A percentile compares a stretch with the other conserved stretches of the same genome.
These are phyloP conservation scores for Citrus medica DNA, from an alignment of 345 rosid genomes.

Conservation along the genomic window DNA sequence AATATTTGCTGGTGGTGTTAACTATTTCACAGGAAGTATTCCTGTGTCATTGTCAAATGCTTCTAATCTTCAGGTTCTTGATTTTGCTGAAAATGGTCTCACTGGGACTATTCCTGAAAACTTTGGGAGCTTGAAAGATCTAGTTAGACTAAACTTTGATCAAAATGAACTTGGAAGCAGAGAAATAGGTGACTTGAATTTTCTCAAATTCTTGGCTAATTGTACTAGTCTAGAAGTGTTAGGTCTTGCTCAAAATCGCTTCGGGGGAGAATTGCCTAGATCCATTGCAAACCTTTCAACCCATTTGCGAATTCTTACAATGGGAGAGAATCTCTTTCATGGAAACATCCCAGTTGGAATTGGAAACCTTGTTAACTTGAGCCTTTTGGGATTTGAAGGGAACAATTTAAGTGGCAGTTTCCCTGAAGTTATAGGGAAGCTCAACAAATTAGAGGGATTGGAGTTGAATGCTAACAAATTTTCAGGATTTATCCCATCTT, in stretches of 20 bases:
- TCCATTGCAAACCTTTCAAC: slow-evolving; percentile 21
- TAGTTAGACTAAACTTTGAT: slow-evolving; percentile 26
- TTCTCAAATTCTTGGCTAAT: slow-evolving; percentile 24
- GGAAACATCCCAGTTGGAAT: slow-evolving; percentile 22
- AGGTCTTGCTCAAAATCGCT: slow-evolving; percentile 2
- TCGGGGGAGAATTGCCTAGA: slow-evolving; percentile 29
- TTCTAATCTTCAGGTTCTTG: background rate
- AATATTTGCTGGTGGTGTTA: background rate
- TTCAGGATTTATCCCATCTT: slow-evolving; percentile 22
- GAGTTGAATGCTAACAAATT: background rate
- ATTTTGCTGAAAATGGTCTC: background rate
- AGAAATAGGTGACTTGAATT: slow-evolving; percentile 18
- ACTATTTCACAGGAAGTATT: background rate
- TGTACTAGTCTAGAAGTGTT: slow-evolving; percentile 19
- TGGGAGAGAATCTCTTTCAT: background rate
- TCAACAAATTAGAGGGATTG: slow-evolving; percentile 11
- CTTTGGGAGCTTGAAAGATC: slow-evolving; percentile 3
- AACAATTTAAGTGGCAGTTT: slow-evolving; percentile 12
- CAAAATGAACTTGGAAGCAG: slow-evolving; percentile 19
- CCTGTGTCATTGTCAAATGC: slow-evolving; percentile 1
- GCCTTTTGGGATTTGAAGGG: background rate
- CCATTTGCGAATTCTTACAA: background rate
- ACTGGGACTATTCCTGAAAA: background rate
- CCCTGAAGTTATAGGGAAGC: slow-evolving; percentile 13
- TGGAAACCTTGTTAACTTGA: slow-evolving; percentile 15